These are phyloP conservation scores for Suillus spraguei DNA, from an alignment of 768 basidiomycete species.

Conservation along the genomic window DNA sequence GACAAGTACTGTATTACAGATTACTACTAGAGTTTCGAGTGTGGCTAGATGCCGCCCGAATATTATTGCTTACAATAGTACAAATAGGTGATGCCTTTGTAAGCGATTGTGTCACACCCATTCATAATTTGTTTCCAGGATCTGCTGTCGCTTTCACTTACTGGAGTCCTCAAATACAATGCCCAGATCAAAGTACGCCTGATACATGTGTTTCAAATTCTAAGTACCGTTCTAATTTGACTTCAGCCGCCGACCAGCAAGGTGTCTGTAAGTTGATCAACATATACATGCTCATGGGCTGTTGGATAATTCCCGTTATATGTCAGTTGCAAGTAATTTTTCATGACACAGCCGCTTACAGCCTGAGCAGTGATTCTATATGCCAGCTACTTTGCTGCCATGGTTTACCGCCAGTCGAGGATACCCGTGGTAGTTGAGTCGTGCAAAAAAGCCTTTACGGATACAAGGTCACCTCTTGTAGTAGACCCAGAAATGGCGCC, in stretches of 20 bases:
- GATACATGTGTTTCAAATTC: neutral
- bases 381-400: constrained; percentile 39
- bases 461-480: constrained; percentile 17
- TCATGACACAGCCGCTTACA: constrained; percentile 12
- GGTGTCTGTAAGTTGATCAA: constrained; percentile 51
- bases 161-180: constrained; percentile 46
- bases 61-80: constrained; percentile 44
- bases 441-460: constrained; percentile 3
- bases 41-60: constrained; percentile 57
- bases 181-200: constrained; percentile 44
- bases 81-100: constrained; percentile 46
- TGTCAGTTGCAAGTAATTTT: constrained; percentile 39
- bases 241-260: constrained; percentile 40
- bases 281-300: constrained; percentile 49
- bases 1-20: constrained; percentile 28
- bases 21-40: constrained; percentile 48
- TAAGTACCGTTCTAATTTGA: neutral
- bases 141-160: constrained; percentile 44
- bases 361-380: constrained; percentile 44
- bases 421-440: constrained; percentile 22
- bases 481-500: constrained; percentile 24
- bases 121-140: constrained; percentile 30
- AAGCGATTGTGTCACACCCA: neutral
- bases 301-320: constrained; percentile 55
- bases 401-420: constrained; percentile 39